These are phyloP conservation scores for Colletotrichum shisoi DNA, from an alignment of 2,329 filamentous ascomycete genomes.

Conservation along the genomic window DNA sequence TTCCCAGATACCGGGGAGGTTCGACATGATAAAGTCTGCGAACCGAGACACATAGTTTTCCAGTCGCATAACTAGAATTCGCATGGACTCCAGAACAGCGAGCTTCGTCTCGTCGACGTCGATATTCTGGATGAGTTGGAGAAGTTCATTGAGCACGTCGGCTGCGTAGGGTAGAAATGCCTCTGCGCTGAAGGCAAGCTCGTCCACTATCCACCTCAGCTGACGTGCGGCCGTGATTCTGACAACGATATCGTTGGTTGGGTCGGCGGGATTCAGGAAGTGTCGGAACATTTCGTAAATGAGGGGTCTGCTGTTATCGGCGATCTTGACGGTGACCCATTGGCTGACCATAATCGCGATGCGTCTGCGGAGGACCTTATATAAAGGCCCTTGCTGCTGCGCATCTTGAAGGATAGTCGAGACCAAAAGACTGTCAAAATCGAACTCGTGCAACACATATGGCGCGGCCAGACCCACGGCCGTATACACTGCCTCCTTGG, in stretches of 20 bases:
- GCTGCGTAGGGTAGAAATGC: slow-evolving; percentile 80
- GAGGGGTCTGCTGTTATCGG: slow-evolving; percentile 71
- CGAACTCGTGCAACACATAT: slow-evolving; percentile 75
- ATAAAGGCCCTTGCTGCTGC: slow-evolving; percentile 67
- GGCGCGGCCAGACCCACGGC: slow-evolving; percentile 87
- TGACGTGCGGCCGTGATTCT: slow-evolving; percentile 89
- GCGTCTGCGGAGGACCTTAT: slow-evolving; percentile 84
- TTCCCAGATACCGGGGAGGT: slow-evolving; percentile 85
- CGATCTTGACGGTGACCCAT: slow-evolving; percentile 84
- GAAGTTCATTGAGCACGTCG: slow-evolving; percentile 74
- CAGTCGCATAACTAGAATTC: slow-evolving; percentile 80
- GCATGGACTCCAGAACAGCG: slow-evolving; percentile 85
- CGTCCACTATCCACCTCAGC: slow-evolving; percentile 80
- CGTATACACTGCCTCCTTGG: slow-evolving; percentile 94
- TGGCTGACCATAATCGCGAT: slow-evolving; percentile 89
- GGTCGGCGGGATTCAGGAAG: slow-evolving; percentile 78
- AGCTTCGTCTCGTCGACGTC: slow-evolving; percentile 89
- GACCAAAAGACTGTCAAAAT: slow-evolving; percentile 82
- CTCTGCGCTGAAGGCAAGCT: slow-evolving; percentile 80
- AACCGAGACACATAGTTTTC: slow-evolving; percentile 74
- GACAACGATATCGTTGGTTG: slow-evolving; percentile 88
- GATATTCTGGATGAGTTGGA: slow-evolving; percentile 80
- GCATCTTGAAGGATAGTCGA: slow-evolving; percentile 80
- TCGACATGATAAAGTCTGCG: slow-evolving; percentile 81
- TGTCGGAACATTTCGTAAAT: slow-evolving; percentile 91